A percentile compares a stretch with the other conserved stretches of the same genome.
These are phyloP conservation scores for Penicillium herquei DNA, from an alignment of 495 filamentous ascomycete genomes.

Conservation along the genomic window DNA sequence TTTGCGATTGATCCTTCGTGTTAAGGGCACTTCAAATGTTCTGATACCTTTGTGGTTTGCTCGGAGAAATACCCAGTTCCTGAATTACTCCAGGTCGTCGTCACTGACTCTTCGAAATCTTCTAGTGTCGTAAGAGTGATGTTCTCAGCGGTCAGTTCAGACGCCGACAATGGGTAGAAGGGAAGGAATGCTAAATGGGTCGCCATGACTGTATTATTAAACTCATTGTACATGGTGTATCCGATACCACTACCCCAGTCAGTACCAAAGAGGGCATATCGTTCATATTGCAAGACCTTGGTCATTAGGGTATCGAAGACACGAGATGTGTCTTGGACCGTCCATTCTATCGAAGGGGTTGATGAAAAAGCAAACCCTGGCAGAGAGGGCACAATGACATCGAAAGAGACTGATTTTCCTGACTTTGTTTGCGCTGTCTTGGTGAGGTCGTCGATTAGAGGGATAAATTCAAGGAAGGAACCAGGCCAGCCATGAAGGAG, in stretches of 20 bases:
- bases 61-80: background rate
- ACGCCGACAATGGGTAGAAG: background rate
- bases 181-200: background rate
- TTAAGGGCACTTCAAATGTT: background rate
- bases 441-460: constrained; percentile 16
- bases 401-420: constrained; percentile 18
- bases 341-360: constrained; percentile 22
- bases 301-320: background rate
- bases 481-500: constrained; percentile 41
- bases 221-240: background rate
- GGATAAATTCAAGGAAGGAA: constrained; percentile 34
- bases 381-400: constrained; percentile 28
- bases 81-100: background rate
- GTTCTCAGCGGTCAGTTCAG: constrained; percentile 17
- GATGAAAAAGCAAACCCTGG: constrained; percentile 28
- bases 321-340: constrained; percentile 18
- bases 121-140: constrained; percentile 4
- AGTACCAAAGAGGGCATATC: background rate
- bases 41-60: background rate
- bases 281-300: background rate
- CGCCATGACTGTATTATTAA: background rate
- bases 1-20: background rate
- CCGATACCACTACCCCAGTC: background rate
- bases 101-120: background rate
- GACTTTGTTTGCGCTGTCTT: background rate